phyloP scores from a whole-genome alignment of 2,329 filamentous ascomycete species.

The Ceratocystis cacaofunesta region DNA sequence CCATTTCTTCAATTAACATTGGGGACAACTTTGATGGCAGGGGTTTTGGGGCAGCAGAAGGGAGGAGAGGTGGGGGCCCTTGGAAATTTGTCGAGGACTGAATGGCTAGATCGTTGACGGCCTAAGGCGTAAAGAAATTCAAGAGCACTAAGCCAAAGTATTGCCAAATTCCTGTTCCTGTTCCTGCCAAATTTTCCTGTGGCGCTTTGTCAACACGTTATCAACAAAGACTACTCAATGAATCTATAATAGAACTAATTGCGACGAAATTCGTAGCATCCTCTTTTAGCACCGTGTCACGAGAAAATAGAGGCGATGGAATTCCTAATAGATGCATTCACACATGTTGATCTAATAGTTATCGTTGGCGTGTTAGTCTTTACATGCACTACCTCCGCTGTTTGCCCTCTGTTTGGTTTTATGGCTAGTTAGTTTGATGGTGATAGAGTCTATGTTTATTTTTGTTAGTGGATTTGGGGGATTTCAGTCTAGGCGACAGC shows the following conservation, averaged over 20 bases:
- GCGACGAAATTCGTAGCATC: not conserved
- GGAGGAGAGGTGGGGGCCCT: slow-evolving; percentile 15
- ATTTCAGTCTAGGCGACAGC: slow-evolving; percentile 3
- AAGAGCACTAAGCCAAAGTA: not conserved
- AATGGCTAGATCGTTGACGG: slow-evolving; percentile 10
- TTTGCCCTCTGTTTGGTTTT: no score
- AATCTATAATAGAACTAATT: no score
- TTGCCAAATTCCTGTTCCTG: not conserved
- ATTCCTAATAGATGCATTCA: not conserved
- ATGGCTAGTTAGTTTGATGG: no score
- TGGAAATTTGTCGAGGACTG: slow-evolving; percentile 17
- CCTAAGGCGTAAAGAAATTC: slow-evolving; percentile 13
- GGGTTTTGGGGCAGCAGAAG: slow-evolving; percentile 4
- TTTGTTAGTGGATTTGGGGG: not conserved
- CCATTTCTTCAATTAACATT: slow-evolving; percentile 5
- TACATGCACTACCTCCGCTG: no score
- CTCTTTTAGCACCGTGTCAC: not conserved
- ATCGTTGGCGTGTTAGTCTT: not conserved
- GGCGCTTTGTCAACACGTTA: not conserved
- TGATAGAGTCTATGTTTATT: not conserved
- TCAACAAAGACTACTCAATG: not conserved
- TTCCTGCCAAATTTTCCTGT: not conserved
- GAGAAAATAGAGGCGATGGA: not conserved
- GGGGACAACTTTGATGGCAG: slow-evolving; percentile 14
- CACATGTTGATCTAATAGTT: no score